Percentiles rank a stretch among this genome's conserved stretches.
Conservation (phyloP, 805 yeast species). For the Lachancea waltii region DNA sequence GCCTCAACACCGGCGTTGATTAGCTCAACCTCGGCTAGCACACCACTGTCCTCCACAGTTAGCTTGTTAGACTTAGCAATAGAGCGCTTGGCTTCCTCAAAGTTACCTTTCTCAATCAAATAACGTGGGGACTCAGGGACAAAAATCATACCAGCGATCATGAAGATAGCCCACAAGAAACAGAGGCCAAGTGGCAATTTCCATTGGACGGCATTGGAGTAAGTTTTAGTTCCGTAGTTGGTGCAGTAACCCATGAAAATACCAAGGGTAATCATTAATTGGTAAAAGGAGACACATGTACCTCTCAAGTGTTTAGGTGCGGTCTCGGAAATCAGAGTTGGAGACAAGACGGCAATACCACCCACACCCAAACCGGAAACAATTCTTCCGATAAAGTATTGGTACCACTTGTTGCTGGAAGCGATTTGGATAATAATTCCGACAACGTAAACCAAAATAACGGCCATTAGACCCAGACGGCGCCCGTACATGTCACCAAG, state of each 20-base stretch:
- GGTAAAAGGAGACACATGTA: constrained; percentile 63
- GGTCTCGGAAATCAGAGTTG: constrained; percentile 53
- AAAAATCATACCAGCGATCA: constrained; percentile 36
- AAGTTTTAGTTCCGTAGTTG: constrained; percentile 48
- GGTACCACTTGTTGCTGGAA: constrained; percentile 51
- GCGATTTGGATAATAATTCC: constrained; percentile 67
- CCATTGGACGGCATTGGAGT: constrained; percentile 52
- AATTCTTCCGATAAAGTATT: constrained; percentile 61
- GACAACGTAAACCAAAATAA: constrained; percentile 56
- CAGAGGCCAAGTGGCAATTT: constrained; percentile 63
- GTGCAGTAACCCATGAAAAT: constrained; percentile 74
- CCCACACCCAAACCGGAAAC: constrained; percentile 79
- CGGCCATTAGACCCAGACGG: constrained; percentile 53
- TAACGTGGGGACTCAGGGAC: constrained; percentile 76
- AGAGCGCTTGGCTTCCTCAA: constrained; percentile 58
- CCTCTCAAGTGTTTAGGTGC: constrained; percentile 51
- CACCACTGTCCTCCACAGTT: constrained; percentile 46
- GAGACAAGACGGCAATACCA: constrained; percentile 66
- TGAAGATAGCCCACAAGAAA: constrained; percentile 40
- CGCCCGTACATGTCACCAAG: constrained; percentile 61
- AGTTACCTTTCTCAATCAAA: constrained; percentile 46
- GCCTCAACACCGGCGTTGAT: constrained; percentile 56
- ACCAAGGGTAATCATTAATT: constrained; percentile 66
- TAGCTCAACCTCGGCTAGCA: constrained; percentile 49
- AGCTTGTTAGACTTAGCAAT: constrained; percentile 55